phyloP scores from a whole-genome alignment of 2,329 filamentous ascomycete species.

The Fusarium torulosum region DNA sequence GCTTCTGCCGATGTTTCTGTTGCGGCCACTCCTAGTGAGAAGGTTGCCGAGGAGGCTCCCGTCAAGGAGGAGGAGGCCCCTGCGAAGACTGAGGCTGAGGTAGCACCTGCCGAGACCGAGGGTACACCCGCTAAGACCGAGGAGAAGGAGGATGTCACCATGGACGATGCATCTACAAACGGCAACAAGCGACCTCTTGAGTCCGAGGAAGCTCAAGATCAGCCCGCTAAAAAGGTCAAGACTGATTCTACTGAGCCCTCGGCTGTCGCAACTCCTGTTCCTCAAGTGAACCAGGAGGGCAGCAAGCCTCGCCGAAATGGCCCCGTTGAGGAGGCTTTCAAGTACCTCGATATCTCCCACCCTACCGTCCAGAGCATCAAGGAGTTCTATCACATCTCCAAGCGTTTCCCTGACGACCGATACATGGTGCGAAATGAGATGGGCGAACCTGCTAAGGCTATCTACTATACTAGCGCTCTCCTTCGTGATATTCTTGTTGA shows the following conservation, averaged over 20 bases:
- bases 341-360: conserved; percentile 82
- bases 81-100: conserved; percentile 54
- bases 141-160: conserved; percentile 46
- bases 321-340: conserved; percentile 90
- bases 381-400: conserved; percentile 85
- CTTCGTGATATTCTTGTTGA: conserved; percentile 85
- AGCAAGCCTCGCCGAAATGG: conserved; percentile 60
- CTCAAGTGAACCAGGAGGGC: conserved; percentile 46
- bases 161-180: conserved; percentile 50
- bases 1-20: conserved; percentile 16
- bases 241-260: conserved; percentile 49
- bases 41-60: conserved; percentile 34
- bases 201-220: conserved; percentile 53
- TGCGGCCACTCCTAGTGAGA: conserved; percentile 30
- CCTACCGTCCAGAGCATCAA: conserved; percentile 82
- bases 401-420: conserved; percentile 87
- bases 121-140: conserved; percentile 11
- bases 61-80: conserved; percentile 53
- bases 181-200: conserved; percentile 55
- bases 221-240: conserved; percentile 64
- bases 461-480: conserved; percentile 93
- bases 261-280: conserved; percentile 39
- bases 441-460: conserved; percentile 89
- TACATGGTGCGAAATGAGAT: conserved; percentile 97
- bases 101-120: conserved; percentile 45